Base-by-base conservation (phyloP, 345 rosid genomes). In the Gossypium thurberi region DNA sequence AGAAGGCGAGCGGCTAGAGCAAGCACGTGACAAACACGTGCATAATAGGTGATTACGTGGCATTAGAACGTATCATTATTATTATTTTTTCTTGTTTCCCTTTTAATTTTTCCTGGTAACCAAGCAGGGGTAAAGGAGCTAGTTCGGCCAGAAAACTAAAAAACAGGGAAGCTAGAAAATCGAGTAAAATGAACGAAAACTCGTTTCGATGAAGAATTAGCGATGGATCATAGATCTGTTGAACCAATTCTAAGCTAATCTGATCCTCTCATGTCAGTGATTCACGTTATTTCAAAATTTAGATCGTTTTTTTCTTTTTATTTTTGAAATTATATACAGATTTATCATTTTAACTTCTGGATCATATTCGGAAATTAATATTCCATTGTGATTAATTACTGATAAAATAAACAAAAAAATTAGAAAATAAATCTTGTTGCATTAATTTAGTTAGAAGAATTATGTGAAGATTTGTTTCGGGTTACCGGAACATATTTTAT, bases 181-280 rank as follows among this genome's bases (percentile, higher is more conserved):
- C n/a, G 60, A 53, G 47, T 25, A 21, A 48, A 48, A 60, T 72
- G 68, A 63, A 74, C 2, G 71, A 81, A 68, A 80, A 64, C 15
- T 73, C 81, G 3, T 20, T 55, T 18, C 63, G 59, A 72, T 51
- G 80, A 75, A 53, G 77, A 65, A 20, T 76, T 64, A 56, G 79
- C 75, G 37, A 59, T 69, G 69, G 77, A 69, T 62, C 81, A 59
- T 70, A 69, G 77, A 70, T 62, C 81, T 88, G 59, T 79, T 90
- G 83, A 77, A 65, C 42, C 85, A 89, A 62, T 81, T 94, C 50
- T 85, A 89, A 76, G 72, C 47, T 47, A 90, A 23, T 87, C 87
- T 13, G 97, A 92, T 81, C 87, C 92, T 60, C 85, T 84, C 61
- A 89, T 92, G 98, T 92, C 79, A 84, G 96, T 71, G 17, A 3